phyloP scores from a whole-genome alignment of 2,329 filamentous ascomycete genomes.

The Blastomyces silverae region DNA sequence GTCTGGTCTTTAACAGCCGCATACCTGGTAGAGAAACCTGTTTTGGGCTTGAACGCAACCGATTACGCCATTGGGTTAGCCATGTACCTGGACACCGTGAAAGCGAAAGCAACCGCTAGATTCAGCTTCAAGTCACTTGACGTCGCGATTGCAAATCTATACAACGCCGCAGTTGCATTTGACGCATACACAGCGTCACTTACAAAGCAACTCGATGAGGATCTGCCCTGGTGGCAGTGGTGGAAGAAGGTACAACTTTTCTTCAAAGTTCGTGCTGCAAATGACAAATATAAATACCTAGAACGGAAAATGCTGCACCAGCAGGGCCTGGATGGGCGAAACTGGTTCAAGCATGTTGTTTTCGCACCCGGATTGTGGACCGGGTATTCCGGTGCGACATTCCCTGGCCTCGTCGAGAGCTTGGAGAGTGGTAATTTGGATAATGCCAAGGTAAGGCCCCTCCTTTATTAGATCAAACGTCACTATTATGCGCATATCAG shows the following conservation, averaged over 20 bases:
- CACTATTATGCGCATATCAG: not conserved
- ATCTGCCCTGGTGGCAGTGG: slow-evolving; percentile 73
- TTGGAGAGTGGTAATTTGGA: slow-evolving; percentile 47
- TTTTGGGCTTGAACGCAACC: slow-evolving; percentile 58
- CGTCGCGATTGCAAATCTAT: slow-evolving; percentile 44
- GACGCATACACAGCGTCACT: slow-evolving; percentile 48
- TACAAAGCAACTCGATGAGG: slow-evolving; percentile 43
- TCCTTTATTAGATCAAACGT: slow-evolving; percentile 1
- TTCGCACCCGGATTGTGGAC: slow-evolving; percentile 91
- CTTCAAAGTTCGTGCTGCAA: slow-evolving; percentile 58
- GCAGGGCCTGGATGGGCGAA: slow-evolving; percentile 67
- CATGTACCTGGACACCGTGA: slow-evolving; percentile 36
- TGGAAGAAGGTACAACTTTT: slow-evolving; percentile 60
- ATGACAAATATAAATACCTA: slow-evolving; percentile 74
- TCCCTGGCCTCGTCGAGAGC: slow-evolving; percentile 58
- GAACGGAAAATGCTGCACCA: slow-evolving; percentile 74
- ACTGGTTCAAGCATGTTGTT: slow-evolving; percentile 92
- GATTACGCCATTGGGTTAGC: slow-evolving; percentile 57
- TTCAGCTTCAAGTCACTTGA: slow-evolving; percentile 45
- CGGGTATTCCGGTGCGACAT: slow-evolving; percentile 71
- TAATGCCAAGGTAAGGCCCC: slow-evolving; percentile 47
- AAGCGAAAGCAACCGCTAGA: slow-evolving; percentile 21
- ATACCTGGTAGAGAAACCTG: slow-evolving; percentile 54
- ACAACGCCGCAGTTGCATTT: slow-evolving; percentile 44
- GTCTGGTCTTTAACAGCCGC: slow-evolving; percentile 57